Percentiles rank a stretch among this genome's conserved stretches.
Conservation (phyloP, 345 rosid species). For the Bruguiera sexangula region DNA sequence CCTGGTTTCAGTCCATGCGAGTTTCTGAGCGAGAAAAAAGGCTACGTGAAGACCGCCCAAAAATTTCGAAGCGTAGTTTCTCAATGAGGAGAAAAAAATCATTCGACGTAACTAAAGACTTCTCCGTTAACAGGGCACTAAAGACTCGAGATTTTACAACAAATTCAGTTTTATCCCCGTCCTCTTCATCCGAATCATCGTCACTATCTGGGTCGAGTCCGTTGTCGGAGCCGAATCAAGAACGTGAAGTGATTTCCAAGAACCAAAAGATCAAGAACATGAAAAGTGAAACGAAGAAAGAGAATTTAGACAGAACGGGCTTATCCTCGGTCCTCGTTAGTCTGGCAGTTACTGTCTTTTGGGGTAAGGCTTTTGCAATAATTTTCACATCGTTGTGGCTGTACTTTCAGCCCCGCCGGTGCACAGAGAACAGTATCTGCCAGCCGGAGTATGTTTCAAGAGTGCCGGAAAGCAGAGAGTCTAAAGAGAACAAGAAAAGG, state of each 20-base stretch:
- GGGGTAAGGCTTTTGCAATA: slow-evolving; percentile 43
- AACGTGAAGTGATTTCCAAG: neutral
- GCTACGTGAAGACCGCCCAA: slow-evolving; percentile 8
- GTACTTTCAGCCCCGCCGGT: slow-evolving; percentile 21
- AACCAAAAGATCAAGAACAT: neutral
- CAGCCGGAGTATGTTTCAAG: neutral
- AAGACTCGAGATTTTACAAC: neutral
- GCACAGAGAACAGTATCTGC: too few relatives aligned
- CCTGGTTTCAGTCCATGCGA: slow-evolving; percentile 23
- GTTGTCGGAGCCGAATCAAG: slow-evolving; percentile 3
- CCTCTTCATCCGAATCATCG: neutral
- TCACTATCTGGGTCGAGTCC: slow-evolving; percentile 5
- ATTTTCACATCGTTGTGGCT: slow-evolving; percentile 35
- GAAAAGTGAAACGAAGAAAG: slow-evolving; percentile 10
- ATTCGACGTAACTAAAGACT: neutral
- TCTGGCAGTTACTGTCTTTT: slow-evolving; percentile 28
- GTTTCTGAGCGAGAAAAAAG: slow-evolving; percentile 23
- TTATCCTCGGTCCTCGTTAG: slow-evolving; percentile 19
- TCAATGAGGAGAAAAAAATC: slow-evolving; percentile 4
- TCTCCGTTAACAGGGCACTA: neutral
- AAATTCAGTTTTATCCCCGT: neutral
- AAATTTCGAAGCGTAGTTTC: slow-evolving; percentile 11
- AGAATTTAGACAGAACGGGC: neutral
- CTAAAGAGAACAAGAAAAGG: slow-evolving; percentile 17
- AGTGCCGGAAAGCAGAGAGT: neutral